A percentile compares a stretch with the other conserved stretches of the same genome.
Conservation (phyloP, 306 rosid genomes). For the Medicago lupulina region DNA sequence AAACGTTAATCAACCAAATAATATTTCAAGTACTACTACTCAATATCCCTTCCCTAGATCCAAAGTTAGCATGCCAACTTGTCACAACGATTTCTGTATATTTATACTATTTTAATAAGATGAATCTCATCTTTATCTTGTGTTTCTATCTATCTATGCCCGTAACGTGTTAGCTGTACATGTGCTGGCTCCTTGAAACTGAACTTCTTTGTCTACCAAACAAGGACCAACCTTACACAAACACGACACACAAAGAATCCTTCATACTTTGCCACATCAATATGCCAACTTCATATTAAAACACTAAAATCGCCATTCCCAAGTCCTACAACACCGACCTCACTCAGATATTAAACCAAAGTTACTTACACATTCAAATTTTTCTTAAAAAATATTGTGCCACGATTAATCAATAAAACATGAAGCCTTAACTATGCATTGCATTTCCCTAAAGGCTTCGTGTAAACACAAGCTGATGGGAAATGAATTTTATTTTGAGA, state of each 20-base stretch:
- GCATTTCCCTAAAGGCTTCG: too few species aligned
- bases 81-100: constrained; percentile 4
- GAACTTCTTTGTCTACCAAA: constrained; percentile 30
- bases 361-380: background rate
- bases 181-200: constrained; percentile 38
- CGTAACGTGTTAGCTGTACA: constrained; percentile 22
- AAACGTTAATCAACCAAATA: too few species aligned
- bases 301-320: constrained; percentile 12
- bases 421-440: background rate
- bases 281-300: background rate
- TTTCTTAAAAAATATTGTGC: background rate
- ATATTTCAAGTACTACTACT: background rate
- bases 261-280: constrained; percentile 21
- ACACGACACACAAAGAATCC: background rate
- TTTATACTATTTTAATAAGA: background rate
- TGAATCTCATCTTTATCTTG: constrained; percentile 1
- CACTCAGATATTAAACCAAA: too few species aligned
- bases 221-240: background rate
- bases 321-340: constrained; percentile 33
- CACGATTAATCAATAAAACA: too few species aligned
- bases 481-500: background rate
- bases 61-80: background rate
- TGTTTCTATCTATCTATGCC: background rate
- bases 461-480: background rate
- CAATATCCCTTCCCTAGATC: constrained; percentile 7